Evolutionary conservation across 1,284 basidiomycete genomes (phyloP), one percentile per base, ranked within the genome.

Genomic region (Chalciporus sp.): DNA sequence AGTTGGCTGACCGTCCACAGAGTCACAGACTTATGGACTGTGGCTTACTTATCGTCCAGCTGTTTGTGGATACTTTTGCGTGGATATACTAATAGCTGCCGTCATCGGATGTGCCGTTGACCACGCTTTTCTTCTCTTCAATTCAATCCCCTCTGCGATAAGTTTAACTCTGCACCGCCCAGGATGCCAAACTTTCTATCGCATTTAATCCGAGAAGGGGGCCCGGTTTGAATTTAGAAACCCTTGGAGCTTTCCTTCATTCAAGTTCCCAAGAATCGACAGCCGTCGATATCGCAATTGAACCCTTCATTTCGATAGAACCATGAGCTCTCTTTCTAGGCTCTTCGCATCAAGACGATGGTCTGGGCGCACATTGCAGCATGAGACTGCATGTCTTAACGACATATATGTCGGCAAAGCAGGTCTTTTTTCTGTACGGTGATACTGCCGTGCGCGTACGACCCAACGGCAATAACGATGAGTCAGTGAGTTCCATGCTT

Each of bases 181-280:
- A 23, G 37, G 51, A 49, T 37, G 42, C 20, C n/a, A 46, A 41
- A 42, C 33, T 42, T 33, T 26, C 17, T 33, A 17, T 33, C 45
- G 17, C 39, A 28, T 52, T 45, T 48, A 53, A 61, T 65, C 61
- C 61, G 67, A 66, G 64, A 59, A 51, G 47, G 43, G 44, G 14
- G 20, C 10, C 11, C 20, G 40, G 12, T 42, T 42, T 7, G 40
- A 42, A 42, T 20, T 11, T 12, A 23, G 29, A 19, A 42, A 47
- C 14, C 3, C 16, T 26, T 16, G 33, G 33, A 37, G 29, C 20
- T 39, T 26, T 31, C 8, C 45, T 35, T 6, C 44, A 35, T 20
- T 33, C 42, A 44, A 26, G 42, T 42, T 29, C n/a, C 35, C 28
- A 46, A 45, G 31, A 31, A 27, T 43, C 28, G 23, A 12, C 33